A percentile compares a stretch with the other conserved stretches of the same genome.
Evolutionary conservation across 331 rosid genomes (phyloP).

Genomic region (Phaseolus coccineus): DNA sequence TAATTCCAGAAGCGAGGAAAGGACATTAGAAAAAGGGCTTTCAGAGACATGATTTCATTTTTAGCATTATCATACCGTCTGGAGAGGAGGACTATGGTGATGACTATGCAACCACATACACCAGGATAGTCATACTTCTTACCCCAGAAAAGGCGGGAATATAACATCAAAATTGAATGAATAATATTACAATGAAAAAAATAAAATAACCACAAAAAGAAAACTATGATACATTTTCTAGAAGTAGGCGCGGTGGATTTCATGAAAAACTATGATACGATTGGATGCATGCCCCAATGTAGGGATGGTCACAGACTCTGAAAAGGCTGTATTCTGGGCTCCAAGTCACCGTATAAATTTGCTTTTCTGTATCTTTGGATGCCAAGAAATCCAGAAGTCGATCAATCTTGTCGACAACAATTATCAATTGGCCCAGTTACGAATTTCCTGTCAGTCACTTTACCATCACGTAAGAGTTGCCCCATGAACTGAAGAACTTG

Average conservation of each 20-base stretch:
- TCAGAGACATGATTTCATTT: conserved; percentile 9
- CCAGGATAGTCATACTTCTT: conserved; percentile 19
- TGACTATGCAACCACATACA: conserved; percentile 35
- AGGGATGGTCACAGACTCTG: conserved; percentile 27
- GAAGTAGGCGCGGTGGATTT: conserved; percentile 38
- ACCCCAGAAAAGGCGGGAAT: conserved; percentile 38
- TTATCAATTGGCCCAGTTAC: conserved; percentile 40
- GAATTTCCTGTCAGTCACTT: conserved; percentile 31
- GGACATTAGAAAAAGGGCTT: not conserved
- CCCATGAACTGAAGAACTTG: conserved; percentile 73
- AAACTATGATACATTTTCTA: conserved; percentile 50
- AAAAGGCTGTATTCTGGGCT: conserved; percentile 34
- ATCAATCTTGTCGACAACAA: conserved; percentile 31
- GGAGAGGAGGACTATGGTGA: conserved; percentile 7
- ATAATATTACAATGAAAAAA: conserved; percentile 48
- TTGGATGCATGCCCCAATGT: conserved; percentile 3
- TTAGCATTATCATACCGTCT: conserved; percentile 14
- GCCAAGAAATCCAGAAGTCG: conserved; percentile 42
- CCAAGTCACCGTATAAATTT: conserved; percentile 26
- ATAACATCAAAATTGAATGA: conserved; percentile 63
- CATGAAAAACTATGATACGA: not conserved
- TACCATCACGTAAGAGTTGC: conserved; percentile 62
- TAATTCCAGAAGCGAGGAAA: not conserved
- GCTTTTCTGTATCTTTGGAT: conserved; percentile 21
- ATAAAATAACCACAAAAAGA: not conserved